Conservation (phyloP, 768 basidiomycete species). For the Omphalotus guepiniiformis region DNA sequence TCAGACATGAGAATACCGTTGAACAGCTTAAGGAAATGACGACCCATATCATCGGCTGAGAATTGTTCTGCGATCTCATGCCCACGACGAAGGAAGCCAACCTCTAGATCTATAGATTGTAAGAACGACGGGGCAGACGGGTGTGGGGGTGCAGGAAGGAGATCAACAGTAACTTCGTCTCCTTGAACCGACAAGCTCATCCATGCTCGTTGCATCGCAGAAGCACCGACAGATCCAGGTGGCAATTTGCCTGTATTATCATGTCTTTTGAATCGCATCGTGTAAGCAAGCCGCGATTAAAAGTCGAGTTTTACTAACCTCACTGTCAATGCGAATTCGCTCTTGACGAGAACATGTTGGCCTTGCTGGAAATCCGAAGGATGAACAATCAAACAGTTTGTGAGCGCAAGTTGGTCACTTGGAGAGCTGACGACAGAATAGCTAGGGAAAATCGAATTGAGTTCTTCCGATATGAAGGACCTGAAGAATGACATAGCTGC, state of each 20-base stretch:
- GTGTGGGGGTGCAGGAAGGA: conserved; percentile 50
- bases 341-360: conserved; percentile 75
- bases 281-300: background rate
- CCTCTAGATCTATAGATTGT: conserved; percentile 76
- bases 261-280: conserved; percentile 45
- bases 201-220: conserved; percentile 82
- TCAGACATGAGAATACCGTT: conserved; percentile 64
- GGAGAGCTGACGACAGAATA: conserved; percentile 60
- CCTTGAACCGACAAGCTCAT: conserved; percentile 77
- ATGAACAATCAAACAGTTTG: conserved; percentile 79
- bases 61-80: conserved; percentile 64
- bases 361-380: conserved; percentile 70
- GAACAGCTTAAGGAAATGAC: conserved; percentile 72
- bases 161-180: conserved; percentile 69
- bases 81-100: conserved; percentile 56
- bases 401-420: conserved; percentile 64
- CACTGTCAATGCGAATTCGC: conserved; percentile 65
- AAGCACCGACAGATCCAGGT: conserved; percentile 71
- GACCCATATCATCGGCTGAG: conserved; percentile 82
- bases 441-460: conserved; percentile 24
- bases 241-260: conserved; percentile 71
- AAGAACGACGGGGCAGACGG: conserved; percentile 57
- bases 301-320: conserved; percentile 43
- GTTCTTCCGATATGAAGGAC: background rate
- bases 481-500: conserved; percentile 22